Base-by-base conservation (phyloP, 345 rosid species). In the Salix arbutifolia region DNA sequence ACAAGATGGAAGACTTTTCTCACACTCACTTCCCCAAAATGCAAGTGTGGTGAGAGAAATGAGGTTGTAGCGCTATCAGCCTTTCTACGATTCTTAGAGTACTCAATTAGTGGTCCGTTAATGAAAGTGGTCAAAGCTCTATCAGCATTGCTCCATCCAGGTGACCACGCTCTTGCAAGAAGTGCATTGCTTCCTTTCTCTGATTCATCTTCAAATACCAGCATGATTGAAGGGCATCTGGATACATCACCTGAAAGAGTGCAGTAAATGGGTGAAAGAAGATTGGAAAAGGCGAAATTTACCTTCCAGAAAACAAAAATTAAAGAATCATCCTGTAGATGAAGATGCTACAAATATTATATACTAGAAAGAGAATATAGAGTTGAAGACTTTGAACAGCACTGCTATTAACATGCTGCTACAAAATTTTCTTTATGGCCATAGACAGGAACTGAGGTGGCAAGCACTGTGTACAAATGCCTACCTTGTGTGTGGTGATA, bases 51-150 rank as follows among this genome's bases (percentile, higher is more conserved):
- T 74, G 99, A 95, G 53, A 95, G 97, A 78, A 90, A 86, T 33
- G 99, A 95, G 81, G 99, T 95, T 26, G 99, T 95, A 25, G 97
- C 97, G 80, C 99, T 93, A 80, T 95, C 99, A 26, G 98, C 99
- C 86, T 95, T 95, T 60, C 98, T 81, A 7, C 96, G 90, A 77
- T 95, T 93, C 87, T 85, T 83, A 18, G 97, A 90, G 89, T 95
- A 93, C 77, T 95, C 99, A 70, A 93, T 78, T 56, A 95, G 74
- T 18, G 99, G 92, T 65, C 99, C 99, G 28, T 91, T 93, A 67
- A 93, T 85, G 80, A 95, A 93, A 48, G 98, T 83, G 18, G 94
- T 90, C 82, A 95, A 84, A 77, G 98, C 94, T 85, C 86, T 95
- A 77, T 95, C 94, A 68, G 92, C 99, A 77, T 84, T 90, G 86